A percentile compares a stretch with the other conserved stretches of the same genome.
phyloP scores from a whole-genome alignment of 78 protist species.

The Speleostelium caveatum region DNA sequence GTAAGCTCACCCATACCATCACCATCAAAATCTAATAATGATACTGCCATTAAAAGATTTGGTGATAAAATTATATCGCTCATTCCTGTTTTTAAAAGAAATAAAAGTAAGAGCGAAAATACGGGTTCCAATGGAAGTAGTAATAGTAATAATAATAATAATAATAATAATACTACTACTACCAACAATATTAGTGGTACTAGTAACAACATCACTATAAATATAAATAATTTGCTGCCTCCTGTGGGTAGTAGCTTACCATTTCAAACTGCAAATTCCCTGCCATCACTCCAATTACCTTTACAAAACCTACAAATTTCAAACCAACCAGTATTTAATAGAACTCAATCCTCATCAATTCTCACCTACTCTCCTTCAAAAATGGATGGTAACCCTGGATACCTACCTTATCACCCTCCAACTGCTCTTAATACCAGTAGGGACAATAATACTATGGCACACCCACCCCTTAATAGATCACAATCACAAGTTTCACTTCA shows the following conservation, averaged over 20 bases:
- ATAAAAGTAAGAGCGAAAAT: neutral
- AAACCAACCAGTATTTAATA: too few relatives aligned
- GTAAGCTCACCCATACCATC: neutral
- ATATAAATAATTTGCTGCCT: too few relatives aligned
- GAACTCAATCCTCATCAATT: slow-evolving; percentile 25
- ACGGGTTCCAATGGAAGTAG: neutral
- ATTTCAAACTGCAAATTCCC: too few relatives aligned
- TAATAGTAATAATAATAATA: slow-evolving; percentile 3
- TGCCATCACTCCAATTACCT: too few relatives aligned
- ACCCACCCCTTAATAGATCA: slow-evolving; percentile 31
- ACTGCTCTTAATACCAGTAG: neutral
- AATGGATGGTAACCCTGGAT: neutral
- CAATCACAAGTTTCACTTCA: slow-evolving; percentile 30
- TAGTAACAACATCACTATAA: neutral
- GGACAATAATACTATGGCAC: neutral
- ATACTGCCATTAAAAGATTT: neutral
- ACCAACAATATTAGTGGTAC: neutral
- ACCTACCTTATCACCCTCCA: neutral
- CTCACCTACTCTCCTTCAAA: neutral
- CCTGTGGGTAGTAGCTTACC: too few relatives aligned
- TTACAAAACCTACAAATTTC: too few relatives aligned
- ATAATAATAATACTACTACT: neutral
- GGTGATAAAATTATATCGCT: neutral
- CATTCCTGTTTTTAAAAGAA: neutral
- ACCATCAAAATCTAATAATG: too few relatives aligned